Percentiles rank a stretch among this genome's conserved stretches.
These are phyloP conservation scores for Paraglomus brasilianum DNA, from an alignment of 192 early-diverging fungal species.

Conservation along the genomic window DNA sequence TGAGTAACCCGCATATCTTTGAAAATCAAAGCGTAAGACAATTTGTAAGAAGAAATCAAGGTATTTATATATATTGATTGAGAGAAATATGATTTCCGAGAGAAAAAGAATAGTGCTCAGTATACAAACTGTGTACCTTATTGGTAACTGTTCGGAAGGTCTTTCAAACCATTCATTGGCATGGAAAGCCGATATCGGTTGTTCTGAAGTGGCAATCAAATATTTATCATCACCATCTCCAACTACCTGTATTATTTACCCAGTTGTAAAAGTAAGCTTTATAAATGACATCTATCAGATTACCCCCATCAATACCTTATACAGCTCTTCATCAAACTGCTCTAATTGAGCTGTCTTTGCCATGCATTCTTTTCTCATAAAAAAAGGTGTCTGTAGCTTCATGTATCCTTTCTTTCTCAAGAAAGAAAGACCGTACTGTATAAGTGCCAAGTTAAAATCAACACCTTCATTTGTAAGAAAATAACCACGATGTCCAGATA, in stretches of 20 bases:
- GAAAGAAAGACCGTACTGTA: slow-evolving; percentile 95
- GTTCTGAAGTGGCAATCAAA: slow-evolving; percentile 97
- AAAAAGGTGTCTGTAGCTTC: slow-evolving; percentile 97
- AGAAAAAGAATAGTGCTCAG: background rate
- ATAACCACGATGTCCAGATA: slow-evolving; percentile 99
- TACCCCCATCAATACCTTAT: slow-evolving; percentile 59
- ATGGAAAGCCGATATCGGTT: slow-evolving; percentile 98
- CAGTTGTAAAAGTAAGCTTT: background rate
- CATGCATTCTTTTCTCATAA: slow-evolving; percentile 97
- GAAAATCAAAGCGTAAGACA: background rate
- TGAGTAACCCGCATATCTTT: slow-evolving; percentile 88
- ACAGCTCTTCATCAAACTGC: slow-evolving; percentile 98
- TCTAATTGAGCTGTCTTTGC: slow-evolving; percentile 97
- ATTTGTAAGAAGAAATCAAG: background rate
- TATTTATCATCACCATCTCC: slow-evolving; percentile 91
- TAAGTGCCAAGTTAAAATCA: slow-evolving; percentile 93
- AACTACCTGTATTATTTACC: slow-evolving; percentile 45
- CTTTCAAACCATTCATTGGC: slow-evolving; percentile 93
- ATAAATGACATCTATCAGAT: slow-evolving; percentile 3
- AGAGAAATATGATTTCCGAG: background rate
- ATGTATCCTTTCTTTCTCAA: slow-evolving; percentile 77
- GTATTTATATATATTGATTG: background rate
- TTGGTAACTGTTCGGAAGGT: slow-evolving; percentile 87
- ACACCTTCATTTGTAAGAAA: slow-evolving; percentile 95
- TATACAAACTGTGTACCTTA: slow-evolving; percentile 51